Percentiles rank a stretch among this genome's conserved stretches.
Conservation (phyloP, 2,329 filamentous ascomycete genomes). For the Calonectria pteridis region DNA sequence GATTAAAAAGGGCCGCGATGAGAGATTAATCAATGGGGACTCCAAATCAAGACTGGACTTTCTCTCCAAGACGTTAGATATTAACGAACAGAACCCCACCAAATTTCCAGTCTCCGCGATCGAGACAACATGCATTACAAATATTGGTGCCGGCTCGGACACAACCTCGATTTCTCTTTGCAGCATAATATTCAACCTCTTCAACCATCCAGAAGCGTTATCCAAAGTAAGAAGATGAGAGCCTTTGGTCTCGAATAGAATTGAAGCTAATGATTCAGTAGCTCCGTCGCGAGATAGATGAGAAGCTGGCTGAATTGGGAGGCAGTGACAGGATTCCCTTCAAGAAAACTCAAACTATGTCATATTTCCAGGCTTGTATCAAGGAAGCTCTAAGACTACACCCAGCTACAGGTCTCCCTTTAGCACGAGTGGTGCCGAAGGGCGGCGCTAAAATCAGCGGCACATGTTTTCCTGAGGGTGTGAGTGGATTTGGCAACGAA, state of each 20-base stretch:
- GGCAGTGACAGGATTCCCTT: constrained; percentile 36
- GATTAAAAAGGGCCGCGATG: not conserved
- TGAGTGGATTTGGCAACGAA: constrained; percentile 2
- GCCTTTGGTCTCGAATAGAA: not conserved
- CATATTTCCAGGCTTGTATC: constrained; percentile 65
- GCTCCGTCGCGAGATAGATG: constrained; percentile 15
- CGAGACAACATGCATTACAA: constrained; percentile 28
- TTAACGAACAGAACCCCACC: not conserved
- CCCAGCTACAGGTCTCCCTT: constrained; percentile 59
- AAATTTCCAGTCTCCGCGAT: not conserved
- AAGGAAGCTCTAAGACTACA: constrained; percentile 65
- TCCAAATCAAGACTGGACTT: not conserved
- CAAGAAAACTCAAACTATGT: constrained; percentile 57
- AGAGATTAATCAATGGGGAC: not conserved
- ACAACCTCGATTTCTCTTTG: constrained; percentile 50
- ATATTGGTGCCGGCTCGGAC: constrained; percentile 49
- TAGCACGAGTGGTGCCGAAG: constrained; percentile 60
- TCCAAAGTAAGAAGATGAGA: not conserved
- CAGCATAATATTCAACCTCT: constrained; percentile 50
- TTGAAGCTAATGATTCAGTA: not conserved
- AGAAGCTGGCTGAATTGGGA: not conserved
- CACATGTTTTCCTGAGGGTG: constrained; percentile 40
- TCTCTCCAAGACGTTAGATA: not conserved
- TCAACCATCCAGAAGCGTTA: constrained; percentile 44
- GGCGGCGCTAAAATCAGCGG: constrained; percentile 56